Evolutionary conservation across 495 filamentous ascomycete species (phyloP), one percentile per base, ranked within the genome.

Genomic region (Corynascus novoguineensis): DNA sequence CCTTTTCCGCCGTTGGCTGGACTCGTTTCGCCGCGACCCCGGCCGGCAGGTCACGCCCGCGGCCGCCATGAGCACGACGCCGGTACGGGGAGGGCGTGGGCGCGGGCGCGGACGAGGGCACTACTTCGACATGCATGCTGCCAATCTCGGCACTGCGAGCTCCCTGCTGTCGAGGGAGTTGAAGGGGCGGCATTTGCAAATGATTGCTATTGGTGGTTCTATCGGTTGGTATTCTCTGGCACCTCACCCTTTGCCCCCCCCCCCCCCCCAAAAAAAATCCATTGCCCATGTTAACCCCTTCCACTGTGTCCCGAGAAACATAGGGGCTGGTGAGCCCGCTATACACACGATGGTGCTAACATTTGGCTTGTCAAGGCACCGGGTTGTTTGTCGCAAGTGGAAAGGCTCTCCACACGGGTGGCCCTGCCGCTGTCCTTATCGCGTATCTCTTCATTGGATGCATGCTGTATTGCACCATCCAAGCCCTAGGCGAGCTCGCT

Each of bases 191-290:
- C 92, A 97, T 76, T 68, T 96, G 60, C 91, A 96, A 77, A 96
- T 96, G 91, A 96, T 96, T 76, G 92, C 92, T 7, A 95, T 96
- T 61, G 91, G 91, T 59, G 93, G 93, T 34, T 92, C 88, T 1
- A 97, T 98, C 60, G 92, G 92, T 86, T 47, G 76, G 52, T 22
- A 14, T 48, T 19, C 9, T 17, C 12, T 3, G 4, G 4, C 19
- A 12, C 10, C 12, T 17, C 35, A n/a, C 35, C 15, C 17, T 41
- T n/a, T 8, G 4, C 21, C 5, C 9, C 37, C 21, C 14, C 10
- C 47, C 42, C n/a, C 17, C 46, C 51, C 60, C 19, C 28, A 15
- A 12, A n/a, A n/a, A n/a, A n/a, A n/a, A 19, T 21, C 14, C 27
- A 19, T 27, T 25, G 19, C 15, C n/a, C 45, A 14, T 22, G 32